A percentile compares a stretch with the other conserved stretches of the same genome.
Conservation (phyloP, 345 rosid species). For the Rubroshorea leprosula region DNA sequence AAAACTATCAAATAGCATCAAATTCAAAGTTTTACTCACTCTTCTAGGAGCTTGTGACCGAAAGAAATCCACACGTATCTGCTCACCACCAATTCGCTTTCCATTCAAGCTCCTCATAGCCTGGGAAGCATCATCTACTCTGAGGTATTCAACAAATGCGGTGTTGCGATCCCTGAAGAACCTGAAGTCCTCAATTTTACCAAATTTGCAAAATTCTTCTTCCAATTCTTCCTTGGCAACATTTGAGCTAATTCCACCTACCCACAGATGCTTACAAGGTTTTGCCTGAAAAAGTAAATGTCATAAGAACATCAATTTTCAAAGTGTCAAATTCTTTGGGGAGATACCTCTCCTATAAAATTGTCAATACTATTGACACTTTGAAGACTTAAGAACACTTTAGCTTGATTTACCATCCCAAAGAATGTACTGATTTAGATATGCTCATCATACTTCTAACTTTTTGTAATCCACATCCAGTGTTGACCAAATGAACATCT, state of each 20-base stretch:
- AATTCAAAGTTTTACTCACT: constrained; percentile 42
- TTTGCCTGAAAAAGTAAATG: constrained; percentile 53
- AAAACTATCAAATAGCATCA: not conserved
- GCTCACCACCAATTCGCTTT: constrained; percentile 68
- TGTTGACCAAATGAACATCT: too few relatives aligned
- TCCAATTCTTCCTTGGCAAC: constrained; percentile 60
- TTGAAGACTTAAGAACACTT: too few relatives aligned
- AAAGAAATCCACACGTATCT: constrained; percentile 83
- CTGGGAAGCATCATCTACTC: constrained; percentile 65
- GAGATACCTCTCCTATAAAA: too few relatives aligned
- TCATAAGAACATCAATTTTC: not conserved
- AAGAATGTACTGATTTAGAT: too few relatives aligned
- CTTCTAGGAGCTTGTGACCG: constrained; percentile 64
- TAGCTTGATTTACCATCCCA: too few relatives aligned
- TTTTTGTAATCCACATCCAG: too few relatives aligned
- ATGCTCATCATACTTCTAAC: too few relatives aligned
- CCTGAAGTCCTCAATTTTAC: constrained; percentile 72
- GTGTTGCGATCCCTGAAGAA: constrained; percentile 71
- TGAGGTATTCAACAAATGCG: constrained; percentile 60
- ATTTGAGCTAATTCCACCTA: constrained; percentile 75
- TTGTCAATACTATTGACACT: too few relatives aligned
- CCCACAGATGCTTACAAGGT: constrained; percentile 77
- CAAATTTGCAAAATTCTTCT: constrained; percentile 70
- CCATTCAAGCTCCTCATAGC: constrained; percentile 82
- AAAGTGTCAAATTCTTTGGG: too few relatives aligned